A percentile compares a stretch with the other conserved stretches of the same genome.
Evolutionary conservation across 169 alveolate genomes (phyloP).

Genomic region (Babesia sp.): DNA sequence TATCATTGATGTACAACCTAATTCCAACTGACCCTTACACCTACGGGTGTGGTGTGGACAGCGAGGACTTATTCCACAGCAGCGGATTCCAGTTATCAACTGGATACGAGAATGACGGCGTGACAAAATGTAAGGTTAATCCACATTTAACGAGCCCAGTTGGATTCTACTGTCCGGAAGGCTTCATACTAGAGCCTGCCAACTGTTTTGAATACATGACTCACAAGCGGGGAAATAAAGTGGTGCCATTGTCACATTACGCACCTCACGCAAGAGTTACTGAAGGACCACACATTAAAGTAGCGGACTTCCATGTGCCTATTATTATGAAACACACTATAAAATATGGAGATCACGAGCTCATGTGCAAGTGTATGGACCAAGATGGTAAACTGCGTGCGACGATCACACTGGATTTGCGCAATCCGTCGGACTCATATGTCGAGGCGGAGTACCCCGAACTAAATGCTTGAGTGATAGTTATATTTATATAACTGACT

Average conservation of each 20-base stretch:
- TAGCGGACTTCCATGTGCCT: neutral
- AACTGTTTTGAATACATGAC: constrained; percentile 39
- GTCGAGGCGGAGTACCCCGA: neutral
- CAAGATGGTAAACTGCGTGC: constrained; percentile 2
- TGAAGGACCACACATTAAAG: neutral
- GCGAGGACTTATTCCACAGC: constrained; percentile 21
- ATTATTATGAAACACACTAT: neutral
- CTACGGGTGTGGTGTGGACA: constrained; percentile 55
- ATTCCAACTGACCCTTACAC: constrained; percentile 66
- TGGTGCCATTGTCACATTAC: neutral
- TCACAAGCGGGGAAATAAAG: neutral
- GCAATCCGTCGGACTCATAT: neutral
- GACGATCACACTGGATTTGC: neutral
- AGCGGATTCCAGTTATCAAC: neutral
- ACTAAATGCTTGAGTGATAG: no score
- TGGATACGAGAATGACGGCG: neutral
- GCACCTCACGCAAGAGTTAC: constrained; percentile 9
- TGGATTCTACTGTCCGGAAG: constrained; percentile 65
- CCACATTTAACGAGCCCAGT: constrained; percentile 26
- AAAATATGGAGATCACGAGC: neutral
- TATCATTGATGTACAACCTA: neutral
- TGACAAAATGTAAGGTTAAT: constrained; percentile 36
- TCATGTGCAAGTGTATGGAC: constrained; percentile 13
- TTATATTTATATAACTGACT: no score
- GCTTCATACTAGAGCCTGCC: constrained; percentile 35